Base-by-base conservation (phyloP, 176 grass and related monocot species). In the Oryza officinalis region DNA sequence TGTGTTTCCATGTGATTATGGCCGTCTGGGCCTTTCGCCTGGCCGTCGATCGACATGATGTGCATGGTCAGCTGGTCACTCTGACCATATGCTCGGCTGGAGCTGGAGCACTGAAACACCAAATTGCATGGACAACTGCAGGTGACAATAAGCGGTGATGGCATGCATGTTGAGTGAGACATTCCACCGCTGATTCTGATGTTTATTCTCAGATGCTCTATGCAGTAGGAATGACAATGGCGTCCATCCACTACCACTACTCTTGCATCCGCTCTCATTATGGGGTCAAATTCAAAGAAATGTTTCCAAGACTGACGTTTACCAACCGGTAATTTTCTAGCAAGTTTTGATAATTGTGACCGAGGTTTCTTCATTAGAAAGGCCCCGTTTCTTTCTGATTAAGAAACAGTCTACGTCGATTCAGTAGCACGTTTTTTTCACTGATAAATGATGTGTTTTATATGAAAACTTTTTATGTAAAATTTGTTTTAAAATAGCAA, bases 101-200 rank as follows among this genome's bases (percentile, higher is more conserved):
- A 25, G 8, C 9, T 25, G 57, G 57, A 61, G n/a, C 9, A 25
- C 50, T 23, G 8, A 61, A 61, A 61, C 7, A 10, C 57, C 57
- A 25, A 25, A 61, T 61, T 61, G 57, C 57, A 61, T 61, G 57
- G 57, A 25, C n/a, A 61, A 61, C n/a, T 61, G 57, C 22, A 61
- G 57, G 20, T 22, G 52, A 57, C 52, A 57, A 25, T 61, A 61
- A 61, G 57, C n/a, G 57, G 2, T 49, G 37, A 69, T 20, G 52
- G 22, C 12, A 22, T 61, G 14, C 12, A 27, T 61, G 15, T 8
- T 25, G 67, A 79, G 67, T 26, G 75, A 18, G 75, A 85, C 83
- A 30, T 63, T 68, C 50, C 83, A 78, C 32, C 74, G 83, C 66
- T 70, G 49, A 38, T 28, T 44, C 37, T 41, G n/a, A 12, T 72